Percentiles rank a stretch among this genome's conserved stretches.
Evolutionary conservation across 2,329 filamentous ascomycete genomes (phyloP).

Genomic region (Fusarium concolor): DNA sequence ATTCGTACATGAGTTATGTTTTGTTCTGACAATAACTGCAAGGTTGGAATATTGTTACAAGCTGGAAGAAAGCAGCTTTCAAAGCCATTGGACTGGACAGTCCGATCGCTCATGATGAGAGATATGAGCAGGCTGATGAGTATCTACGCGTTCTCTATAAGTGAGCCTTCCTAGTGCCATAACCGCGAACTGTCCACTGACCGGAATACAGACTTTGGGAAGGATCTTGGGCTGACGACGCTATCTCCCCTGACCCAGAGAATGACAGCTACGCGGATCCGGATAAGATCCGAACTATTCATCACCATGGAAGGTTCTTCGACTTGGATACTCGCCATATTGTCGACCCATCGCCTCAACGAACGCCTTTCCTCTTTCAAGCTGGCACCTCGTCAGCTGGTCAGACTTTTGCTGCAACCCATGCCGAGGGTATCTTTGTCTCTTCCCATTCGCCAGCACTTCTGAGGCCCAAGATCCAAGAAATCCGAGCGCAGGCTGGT

Average conservation of each 20-base stretch:
- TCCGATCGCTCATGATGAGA: slow-evolving; percentile 70
- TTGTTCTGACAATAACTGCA: not conserved
- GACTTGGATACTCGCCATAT: slow-evolving; percentile 58
- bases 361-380: slow-evolving; percentile 69
- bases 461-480: slow-evolving; percentile 62
- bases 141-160: slow-evolving; percentile 73
- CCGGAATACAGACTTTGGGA: slow-evolving; percentile 59
- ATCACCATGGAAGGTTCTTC: slow-evolving; percentile 69
- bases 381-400: slow-evolving; percentile 70
- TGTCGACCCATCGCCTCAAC: slow-evolving; percentile 66
- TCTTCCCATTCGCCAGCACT: slow-evolving; percentile 63
- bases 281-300: slow-evolving; percentile 68
- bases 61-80: slow-evolving; percentile 64
- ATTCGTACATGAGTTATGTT: rapidly evolving
- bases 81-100: slow-evolving; percentile 70
- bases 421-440: slow-evolving; percentile 72
- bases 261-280: slow-evolving; percentile 69
- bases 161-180: slow-evolving; percentile 46
- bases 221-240: slow-evolving; percentile 68
- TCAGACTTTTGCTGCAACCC: slow-evolving; percentile 65
- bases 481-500: slow-evolving; percentile 63
- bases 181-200: not conserved
- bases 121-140: slow-evolving; percentile 71
- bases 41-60: slow-evolving; percentile 75
- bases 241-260: slow-evolving; percentile 63